Evolutionary conservation across 495 filamentous ascomycete species (phyloP).

Genomic region (Talaromyces stipitatus): DNA sequence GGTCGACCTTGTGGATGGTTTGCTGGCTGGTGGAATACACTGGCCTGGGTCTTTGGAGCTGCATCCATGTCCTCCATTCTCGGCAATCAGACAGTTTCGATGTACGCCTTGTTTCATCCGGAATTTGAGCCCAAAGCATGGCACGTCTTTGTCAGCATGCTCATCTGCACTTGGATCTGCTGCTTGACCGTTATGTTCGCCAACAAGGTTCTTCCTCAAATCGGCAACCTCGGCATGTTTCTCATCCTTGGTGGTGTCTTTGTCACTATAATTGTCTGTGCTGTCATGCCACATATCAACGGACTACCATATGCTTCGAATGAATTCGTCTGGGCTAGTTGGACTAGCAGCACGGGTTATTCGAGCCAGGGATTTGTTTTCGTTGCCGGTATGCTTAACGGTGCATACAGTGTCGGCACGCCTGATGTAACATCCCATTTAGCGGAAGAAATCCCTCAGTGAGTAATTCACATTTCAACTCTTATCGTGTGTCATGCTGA

Average conservation of each 20-base stretch:
- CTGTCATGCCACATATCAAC: conserved; percentile 57
- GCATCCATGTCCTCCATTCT: conserved; percentile 63
- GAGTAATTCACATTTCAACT: conserved; percentile 8
- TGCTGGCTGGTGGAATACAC: conserved; percentile 72
- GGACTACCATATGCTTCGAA: conserved; percentile 42
- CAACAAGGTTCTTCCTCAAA: conserved; percentile 57
- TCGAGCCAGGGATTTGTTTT: conserved; percentile 67
- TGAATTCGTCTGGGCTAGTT: conserved; percentile 55
- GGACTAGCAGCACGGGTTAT: conserved; percentile 63
- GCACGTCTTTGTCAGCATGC: conserved; percentile 68
- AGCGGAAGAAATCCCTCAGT: conserved; percentile 72
- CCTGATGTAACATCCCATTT: conserved; percentile 71
- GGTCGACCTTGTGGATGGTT: conserved; percentile 69
- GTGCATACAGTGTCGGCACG: conserved; percentile 77
- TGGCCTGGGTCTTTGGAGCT: conserved; percentile 61
- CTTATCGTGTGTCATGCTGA: not conserved
- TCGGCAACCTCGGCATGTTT: conserved; percentile 61
- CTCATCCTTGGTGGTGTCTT: conserved; percentile 62
- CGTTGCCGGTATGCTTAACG: conserved; percentile 74
- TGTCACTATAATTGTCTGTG: conserved; percentile 65
- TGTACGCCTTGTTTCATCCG: conserved; percentile 67
- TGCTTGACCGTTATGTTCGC: conserved; percentile 59
- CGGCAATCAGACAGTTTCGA: conserved; percentile 54
- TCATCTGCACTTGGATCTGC: conserved; percentile 60
- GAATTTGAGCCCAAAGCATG: conserved; percentile 54